These are phyloP conservation scores for Secale cereale DNA, from an alignment of 176 grass and related monocot species.

Conservation along the genomic window DNA sequence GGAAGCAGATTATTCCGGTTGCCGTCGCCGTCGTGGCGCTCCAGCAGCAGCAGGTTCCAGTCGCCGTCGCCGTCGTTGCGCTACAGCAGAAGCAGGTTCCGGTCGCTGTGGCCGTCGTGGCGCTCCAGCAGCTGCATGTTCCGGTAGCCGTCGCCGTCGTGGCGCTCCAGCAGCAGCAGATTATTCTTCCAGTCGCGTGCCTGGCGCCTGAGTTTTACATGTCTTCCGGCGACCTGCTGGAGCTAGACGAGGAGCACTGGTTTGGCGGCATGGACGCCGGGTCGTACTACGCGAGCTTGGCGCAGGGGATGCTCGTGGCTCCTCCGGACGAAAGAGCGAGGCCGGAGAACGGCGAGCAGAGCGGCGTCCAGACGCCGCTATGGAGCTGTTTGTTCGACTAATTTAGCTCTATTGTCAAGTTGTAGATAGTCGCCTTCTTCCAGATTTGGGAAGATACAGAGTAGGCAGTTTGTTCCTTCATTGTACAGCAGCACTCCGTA, in stretches of 20 bases:
- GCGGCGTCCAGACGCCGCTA: conserved; percentile 2
- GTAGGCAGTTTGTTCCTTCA: background rate
- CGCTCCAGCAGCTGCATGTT: background rate
- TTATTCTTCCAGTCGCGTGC: background rate
- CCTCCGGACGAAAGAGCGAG: conserved; percentile 6
- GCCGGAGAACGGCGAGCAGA: background rate
- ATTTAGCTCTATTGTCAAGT: background rate
- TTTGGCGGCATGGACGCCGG: conserved; percentile 35
- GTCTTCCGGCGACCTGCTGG: background rate
- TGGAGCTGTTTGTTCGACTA: conserved; percentile 36
- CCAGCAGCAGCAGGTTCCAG: too few relatives aligned
- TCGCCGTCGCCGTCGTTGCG: too few relatives aligned
- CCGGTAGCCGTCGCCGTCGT: background rate
- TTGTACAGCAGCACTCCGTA: too few relatives aligned
- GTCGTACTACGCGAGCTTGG: conserved; percentile 57
- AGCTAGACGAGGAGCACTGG: background rate
- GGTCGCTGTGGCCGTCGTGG: background rate
- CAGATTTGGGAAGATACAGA: background rate
- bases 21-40: too few relatives aligned
- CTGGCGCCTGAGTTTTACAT: background rate
- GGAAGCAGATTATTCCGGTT: background rate
- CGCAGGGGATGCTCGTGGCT: conserved; percentile 51
- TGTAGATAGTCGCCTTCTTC: background rate
- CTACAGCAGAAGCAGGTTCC: background rate
- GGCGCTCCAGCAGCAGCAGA: background rate